These are phyloP conservation scores for Pleochaeta shiraiana DNA, from an alignment of 2,329 filamentous ascomycete genomes.

Conservation along the genomic window DNA sequence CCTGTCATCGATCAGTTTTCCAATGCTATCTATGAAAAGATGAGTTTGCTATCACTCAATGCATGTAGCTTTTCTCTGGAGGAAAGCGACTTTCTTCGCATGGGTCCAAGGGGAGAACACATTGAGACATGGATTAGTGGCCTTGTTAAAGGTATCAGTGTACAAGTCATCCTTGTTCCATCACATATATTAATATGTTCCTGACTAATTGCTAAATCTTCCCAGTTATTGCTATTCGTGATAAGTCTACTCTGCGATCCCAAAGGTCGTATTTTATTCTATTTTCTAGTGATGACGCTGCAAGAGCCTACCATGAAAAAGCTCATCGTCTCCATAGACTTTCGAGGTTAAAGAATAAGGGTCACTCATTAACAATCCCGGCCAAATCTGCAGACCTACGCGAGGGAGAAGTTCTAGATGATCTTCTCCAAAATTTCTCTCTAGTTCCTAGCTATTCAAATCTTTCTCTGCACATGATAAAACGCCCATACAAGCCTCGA, in stretches of 20 bases:
- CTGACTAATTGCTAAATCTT: background rate
- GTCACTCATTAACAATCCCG: conserved; percentile 18
- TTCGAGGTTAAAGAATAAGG: conserved; percentile 22
- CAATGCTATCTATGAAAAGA: conserved; percentile 2
- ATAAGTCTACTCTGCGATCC: conserved; percentile 39
- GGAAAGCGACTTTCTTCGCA: conserved; percentile 48
- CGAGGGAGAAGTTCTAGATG: conserved; percentile 25
- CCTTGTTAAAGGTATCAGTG: conserved; percentile 35
- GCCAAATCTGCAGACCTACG: conserved; percentile 22
- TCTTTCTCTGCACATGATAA: conserved; percentile 18
- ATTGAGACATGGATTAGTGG: conserved; percentile 46
- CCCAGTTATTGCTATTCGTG: conserved; percentile 34
- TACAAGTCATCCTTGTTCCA: too few species aligned
- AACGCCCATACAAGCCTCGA: conserved; percentile 18
- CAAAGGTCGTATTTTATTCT: conserved; percentile 45
- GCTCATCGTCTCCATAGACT: conserved; percentile 28
- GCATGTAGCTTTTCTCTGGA: conserved; percentile 36
- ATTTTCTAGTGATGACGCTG: conserved; percentile 38
- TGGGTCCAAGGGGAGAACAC: conserved; percentile 37
- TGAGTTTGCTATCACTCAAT: conserved; percentile 28
- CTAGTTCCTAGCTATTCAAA: conserved; percentile 24
- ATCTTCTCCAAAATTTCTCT: conserved; percentile 27
- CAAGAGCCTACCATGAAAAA: conserved; percentile 36
- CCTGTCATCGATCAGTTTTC: too few species aligned
- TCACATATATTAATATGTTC: background rate